phyloP scores from a whole-genome alignment of 2,329 filamentous ascomycete genomes.

The Cyphellophora europaea region DNA sequence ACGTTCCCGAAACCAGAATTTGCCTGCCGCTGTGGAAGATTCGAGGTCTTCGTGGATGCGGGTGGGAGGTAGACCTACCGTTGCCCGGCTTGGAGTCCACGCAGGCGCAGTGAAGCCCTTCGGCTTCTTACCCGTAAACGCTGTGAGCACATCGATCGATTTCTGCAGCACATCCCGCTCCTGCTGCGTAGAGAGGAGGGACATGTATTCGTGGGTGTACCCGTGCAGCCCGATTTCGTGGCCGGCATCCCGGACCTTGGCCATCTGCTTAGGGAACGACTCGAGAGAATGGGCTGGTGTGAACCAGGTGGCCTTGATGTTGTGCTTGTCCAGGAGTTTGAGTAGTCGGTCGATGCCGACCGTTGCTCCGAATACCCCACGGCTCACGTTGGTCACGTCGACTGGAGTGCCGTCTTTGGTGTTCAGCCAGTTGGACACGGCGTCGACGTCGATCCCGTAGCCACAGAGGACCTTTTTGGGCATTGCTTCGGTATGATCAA shows the following conservation, averaged over 20 bases:
- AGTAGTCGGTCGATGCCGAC: slow-evolving; percentile 23
- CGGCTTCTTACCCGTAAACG: slow-evolving; percentile 31
- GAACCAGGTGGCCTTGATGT: slow-evolving; percentile 48
- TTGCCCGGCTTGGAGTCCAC: slow-evolving; percentile 29
- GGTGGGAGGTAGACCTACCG: slow-evolving; percentile 20
- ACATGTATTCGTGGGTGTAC: slow-evolving; percentile 34
- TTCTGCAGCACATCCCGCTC: slow-evolving; percentile 28
- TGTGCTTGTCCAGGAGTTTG: slow-evolving; percentile 30
- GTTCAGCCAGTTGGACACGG: slow-evolving; percentile 25
- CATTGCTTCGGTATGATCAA: slow-evolving; percentile 4
- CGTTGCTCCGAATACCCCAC: slow-evolving; percentile 19
- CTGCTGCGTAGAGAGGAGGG: slow-evolving; percentile 20
- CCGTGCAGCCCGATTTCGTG: slow-evolving; percentile 36
- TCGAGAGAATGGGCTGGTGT: slow-evolving; percentile 50
- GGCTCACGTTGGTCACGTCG: slow-evolving; percentile 23
- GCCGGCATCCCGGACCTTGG: slow-evolving; percentile 29
- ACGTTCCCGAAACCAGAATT: too few species aligned
- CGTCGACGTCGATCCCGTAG: slow-evolving; percentile 15
- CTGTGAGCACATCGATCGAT: slow-evolving; percentile 29
- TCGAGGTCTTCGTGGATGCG: too few species aligned
- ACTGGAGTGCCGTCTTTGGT: slow-evolving; percentile 27
- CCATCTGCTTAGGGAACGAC: slow-evolving; percentile 42
- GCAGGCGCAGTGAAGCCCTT: slow-evolving; percentile 36
- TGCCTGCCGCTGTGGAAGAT: too few species aligned
- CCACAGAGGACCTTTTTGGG: slow-evolving; percentile 12